Base-by-base conservation (phyloP, 805 yeast genomes). In the Candida nitratophila region DNA sequence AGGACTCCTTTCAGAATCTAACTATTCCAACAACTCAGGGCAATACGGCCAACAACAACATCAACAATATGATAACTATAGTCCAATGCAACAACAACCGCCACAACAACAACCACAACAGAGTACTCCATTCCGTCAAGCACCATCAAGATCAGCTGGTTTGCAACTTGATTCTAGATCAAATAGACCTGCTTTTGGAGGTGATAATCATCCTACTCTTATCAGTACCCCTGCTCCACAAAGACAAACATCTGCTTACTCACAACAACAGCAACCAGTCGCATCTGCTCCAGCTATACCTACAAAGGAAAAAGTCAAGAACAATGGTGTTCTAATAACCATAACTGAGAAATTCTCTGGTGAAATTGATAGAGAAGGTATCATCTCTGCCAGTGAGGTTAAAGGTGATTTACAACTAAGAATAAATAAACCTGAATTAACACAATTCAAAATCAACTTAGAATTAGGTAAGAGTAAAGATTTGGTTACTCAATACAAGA, bases 351-450 rank as follows among this genome's bases (percentile, higher is more conserved):
- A 81, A 53, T 72, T 89, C 46, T 72, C 81, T 27, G 93, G 93
- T 4, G 81, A 81, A 53, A 73, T 91, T 47, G 68, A 83, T 12
- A 82, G 97, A 59, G 97, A 91, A 53, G 98, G 98, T 40, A 72
- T 81, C 0, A 63, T 86, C 43, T 48, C 68, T 19, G 66, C 79
- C 19, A 78, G 87, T 37, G 96, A 90, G 60, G 76, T 89, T 46
- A 87, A 87, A 65, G 98, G 99, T 64, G 95, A 86, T 53, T 71
- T 91, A 53, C 95, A 88, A 65, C 70, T 93, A 60, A 82, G 96
- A 61, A 80, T 93, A 50, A 89, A 84, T 61, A 77, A 89, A 56
- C 70, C 84, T n/a, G 76, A 73, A 34, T 71, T 82, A 51, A 80
- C 95, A 14, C 76, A 74, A 52, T 76, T 88, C 44, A 77, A 76